Percentiles rank a stretch among this genome's conserved stretches.
Conservation (phyloP, 2,329 filamentous ascomycete species). For the Diplocarpon rosae region DNA sequence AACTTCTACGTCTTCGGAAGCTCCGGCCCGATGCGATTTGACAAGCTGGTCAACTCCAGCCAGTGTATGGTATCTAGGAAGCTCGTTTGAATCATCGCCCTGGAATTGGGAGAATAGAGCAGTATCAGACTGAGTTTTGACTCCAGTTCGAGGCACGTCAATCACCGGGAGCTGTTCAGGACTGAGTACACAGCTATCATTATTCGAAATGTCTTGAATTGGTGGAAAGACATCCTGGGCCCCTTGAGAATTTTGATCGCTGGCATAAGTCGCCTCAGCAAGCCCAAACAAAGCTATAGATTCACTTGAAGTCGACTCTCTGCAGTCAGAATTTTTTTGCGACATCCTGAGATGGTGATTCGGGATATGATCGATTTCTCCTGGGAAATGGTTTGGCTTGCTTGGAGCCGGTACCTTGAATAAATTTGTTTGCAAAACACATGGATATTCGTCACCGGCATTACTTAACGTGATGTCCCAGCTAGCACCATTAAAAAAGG, state of each 20-base stretch:
- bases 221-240: not conserved
- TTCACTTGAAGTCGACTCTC: slow-evolving; percentile 9
- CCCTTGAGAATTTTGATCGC: not conserved
- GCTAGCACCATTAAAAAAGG: slow-evolving; percentile 10
- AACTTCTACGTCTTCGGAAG: slow-evolving; percentile 1
- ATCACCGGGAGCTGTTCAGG: too few relatives aligned
- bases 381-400: too few relatives aligned
- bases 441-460: not conserved
- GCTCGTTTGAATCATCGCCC: not conserved
- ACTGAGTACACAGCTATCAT: too few relatives aligned
- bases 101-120: not conserved
- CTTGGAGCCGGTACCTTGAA: too few relatives aligned
- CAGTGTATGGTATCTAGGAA: not conserved
- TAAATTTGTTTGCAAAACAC: not conserved
- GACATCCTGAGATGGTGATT: not conserved
- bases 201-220: not conserved
- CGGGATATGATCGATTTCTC: too few relatives aligned
- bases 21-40: not conserved
- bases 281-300: not conserved
- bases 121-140: not conserved
- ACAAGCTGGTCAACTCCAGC: too few relatives aligned
- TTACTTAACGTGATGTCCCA: slow-evolving; percentile 4
- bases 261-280: not conserved
- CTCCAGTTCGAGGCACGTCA: not conserved
- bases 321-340: not conserved